Evolutionary conservation across 2,329 filamentous ascomycete genomes (phyloP), one percentile per base, ranked within the genome.

Genomic region (Fusarium penzigii): DNA sequence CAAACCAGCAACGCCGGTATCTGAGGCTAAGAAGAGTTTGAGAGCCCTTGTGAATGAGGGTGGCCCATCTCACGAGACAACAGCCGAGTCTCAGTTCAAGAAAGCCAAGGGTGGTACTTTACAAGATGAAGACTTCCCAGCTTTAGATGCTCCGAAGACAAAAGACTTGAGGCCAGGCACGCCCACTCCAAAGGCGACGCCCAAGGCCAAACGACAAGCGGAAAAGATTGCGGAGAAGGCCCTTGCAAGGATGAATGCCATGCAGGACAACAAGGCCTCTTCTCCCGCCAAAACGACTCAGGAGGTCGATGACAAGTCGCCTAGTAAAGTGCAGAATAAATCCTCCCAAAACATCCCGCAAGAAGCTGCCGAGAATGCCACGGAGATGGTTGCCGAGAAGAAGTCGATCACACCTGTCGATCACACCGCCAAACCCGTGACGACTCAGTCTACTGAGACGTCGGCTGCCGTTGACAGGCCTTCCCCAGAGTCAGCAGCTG

Each of bases 41-140:
- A 82, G 79, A 53, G 66, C 73, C 11, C 59, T 78, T 9, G 75
- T 78, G 1, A 69, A 69, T 2, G 76, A 77, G 44, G 78, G 71
- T 44, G 76, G 77, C 0, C 61, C 78, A 20, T 76, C 79, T 6
- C 79, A 77, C 60, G 73, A 78, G 29, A 75, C 76, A 34, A 71
- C 73, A 2, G 63, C 73, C 2, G 71, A 73, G 58, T 72, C 74
- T n/a, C 57, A 59, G 29, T 29, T 56, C 5, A 59, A 56, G 45
- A 59, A 63, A 42, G 34, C 58, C 1, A 61, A 55, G 47, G 59
- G 48, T 42, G 44, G 50, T 39, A 54, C 78, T 29, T 67, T 85
- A 42, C 78, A 84, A 53, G 81, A 85, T 20, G 83, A 86, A 59
- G 84, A 87, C 58, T 87, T 86, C 59, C 85, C 85, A 11, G 78